A percentile compares a stretch with the other conserved stretches of the same genome.
Evolutionary conservation across 176 grass and related monocot genomes (phyloP).

Genomic region (Oryza glaberrima): DNA sequence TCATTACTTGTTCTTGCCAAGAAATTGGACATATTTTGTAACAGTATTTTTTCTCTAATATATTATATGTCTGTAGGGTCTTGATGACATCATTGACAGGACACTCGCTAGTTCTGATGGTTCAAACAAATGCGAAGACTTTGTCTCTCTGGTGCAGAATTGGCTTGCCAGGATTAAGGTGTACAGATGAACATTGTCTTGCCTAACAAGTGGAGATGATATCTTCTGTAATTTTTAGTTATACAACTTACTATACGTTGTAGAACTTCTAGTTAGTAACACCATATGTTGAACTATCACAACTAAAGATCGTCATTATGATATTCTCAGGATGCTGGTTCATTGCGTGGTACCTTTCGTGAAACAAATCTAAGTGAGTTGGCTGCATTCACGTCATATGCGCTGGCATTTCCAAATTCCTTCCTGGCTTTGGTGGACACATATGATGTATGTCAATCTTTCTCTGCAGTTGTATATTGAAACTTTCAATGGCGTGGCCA

Average conservation of each 20-base stretch:
- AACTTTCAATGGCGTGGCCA: slow-evolving; percentile 30
- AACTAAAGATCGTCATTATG: slow-evolving; percentile 9
- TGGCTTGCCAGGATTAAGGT: slow-evolving; percentile 88
- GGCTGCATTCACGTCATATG: slow-evolving; percentile 97
- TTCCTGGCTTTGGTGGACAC: slow-evolving; percentile 96
- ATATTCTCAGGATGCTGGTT: slow-evolving; percentile 66
- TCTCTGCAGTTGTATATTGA: slow-evolving; percentile 12
- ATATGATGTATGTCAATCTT: slow-evolving; percentile 80
- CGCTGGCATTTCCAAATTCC: slow-evolving; percentile 88
- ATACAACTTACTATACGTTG: background rate
- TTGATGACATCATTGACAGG: slow-evolving; percentile 77
- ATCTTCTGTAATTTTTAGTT: slow-evolving; percentile 1
- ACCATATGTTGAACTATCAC: slow-evolving; percentile 8
- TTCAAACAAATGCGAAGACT: slow-evolving; percentile 74
- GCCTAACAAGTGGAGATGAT: background rate
- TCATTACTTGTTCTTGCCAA: slow-evolving; percentile 6
- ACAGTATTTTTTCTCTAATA: slow-evolving; percentile 29
- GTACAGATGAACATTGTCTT: slow-evolving; percentile 6
- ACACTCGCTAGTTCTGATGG: slow-evolving; percentile 66
- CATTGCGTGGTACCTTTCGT: slow-evolving; percentile 61
- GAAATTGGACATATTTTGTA: slow-evolving; percentile 11
- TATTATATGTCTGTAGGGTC: slow-evolving; percentile 46
- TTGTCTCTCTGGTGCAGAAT: slow-evolving; percentile 66
- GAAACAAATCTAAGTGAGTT: slow-evolving; percentile 97
- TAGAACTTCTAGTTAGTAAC: slow-evolving; percentile 23